Conservation (phyloP, 805 yeast species). For the Dipodascopsis tothii region DNA sequence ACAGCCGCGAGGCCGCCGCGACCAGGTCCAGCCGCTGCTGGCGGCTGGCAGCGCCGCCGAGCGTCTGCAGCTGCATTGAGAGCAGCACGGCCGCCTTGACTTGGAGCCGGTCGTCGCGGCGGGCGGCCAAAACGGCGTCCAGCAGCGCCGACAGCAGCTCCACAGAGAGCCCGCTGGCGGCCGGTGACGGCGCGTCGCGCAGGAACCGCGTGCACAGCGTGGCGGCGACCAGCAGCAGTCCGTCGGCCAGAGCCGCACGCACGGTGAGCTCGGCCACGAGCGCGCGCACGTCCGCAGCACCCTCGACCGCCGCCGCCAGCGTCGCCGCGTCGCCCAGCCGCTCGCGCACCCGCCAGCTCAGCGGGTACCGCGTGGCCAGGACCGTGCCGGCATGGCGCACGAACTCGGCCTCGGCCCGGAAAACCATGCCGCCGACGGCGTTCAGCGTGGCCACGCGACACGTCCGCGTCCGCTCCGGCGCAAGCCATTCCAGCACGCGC, state of each 20-base stretch:
- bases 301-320: not conserved
- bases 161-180: not conserved
- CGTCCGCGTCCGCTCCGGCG: not conserved
- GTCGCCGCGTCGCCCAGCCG: too few species aligned
- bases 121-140: not conserved
- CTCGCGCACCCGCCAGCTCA: too few species aligned
- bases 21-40: not conserved
- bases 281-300: not conserved
- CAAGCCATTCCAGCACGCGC: constrained; percentile 1
- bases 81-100: not conserved
- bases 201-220: not conserved
- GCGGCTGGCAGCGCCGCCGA: not conserved
- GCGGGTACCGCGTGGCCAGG: not conserved
- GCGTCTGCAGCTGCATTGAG: not conserved
- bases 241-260: not conserved
- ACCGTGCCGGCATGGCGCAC: not conserved
- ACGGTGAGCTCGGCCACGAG: not conserved
- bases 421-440: not conserved
- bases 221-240: not conserved
- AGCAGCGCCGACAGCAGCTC: not conserved
- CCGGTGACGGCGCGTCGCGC: not conserved
- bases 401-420: not conserved
- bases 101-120: not conserved
- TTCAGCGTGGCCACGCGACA: not conserved
- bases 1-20: not conserved